A percentile compares a stretch with the other conserved stretches of the same genome.
These are phyloP conservation scores for Salix caprea DNA, from an alignment of 345 rosid species.

Conservation along the genomic window DNA sequence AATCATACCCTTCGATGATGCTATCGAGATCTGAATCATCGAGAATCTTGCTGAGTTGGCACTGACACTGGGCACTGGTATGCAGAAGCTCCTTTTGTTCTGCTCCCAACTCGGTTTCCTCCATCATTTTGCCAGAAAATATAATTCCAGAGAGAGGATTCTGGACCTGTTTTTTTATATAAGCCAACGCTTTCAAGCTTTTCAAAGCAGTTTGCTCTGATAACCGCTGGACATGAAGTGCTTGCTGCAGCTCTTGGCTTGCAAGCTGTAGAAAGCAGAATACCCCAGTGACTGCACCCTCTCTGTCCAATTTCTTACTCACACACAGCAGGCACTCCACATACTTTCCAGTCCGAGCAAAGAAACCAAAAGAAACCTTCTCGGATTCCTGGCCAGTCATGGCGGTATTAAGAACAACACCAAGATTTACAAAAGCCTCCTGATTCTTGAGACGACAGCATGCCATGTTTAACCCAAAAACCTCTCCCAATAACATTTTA, in stretches of 20 bases:
- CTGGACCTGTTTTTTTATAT: slow-evolving; percentile 71
- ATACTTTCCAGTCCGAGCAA: slow-evolving; percentile 59
- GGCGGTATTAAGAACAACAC: slow-evolving; percentile 68
- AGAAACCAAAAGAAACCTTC: slow-evolving; percentile 79
- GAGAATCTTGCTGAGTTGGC: slow-evolving; percentile 72
- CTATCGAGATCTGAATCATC: slow-evolving; percentile 80
- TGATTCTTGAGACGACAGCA: slow-evolving; percentile 81
- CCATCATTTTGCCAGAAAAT: slow-evolving; percentile 72
- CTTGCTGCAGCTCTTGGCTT: slow-evolving; percentile 87
- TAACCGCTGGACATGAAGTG: slow-evolving; percentile 76
- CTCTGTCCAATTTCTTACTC: slow-evolving; percentile 74
- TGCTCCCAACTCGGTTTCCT: slow-evolving; percentile 59
- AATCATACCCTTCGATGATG: slow-evolving; percentile 73
- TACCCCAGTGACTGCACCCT: slow-evolving; percentile 67
- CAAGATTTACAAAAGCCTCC: slow-evolving; percentile 75
- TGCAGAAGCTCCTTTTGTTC: slow-evolving; percentile 67
- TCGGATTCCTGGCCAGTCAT: slow-evolving; percentile 68
- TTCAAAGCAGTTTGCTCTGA: slow-evolving; percentile 75
- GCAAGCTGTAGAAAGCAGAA: slow-evolving; percentile 97
- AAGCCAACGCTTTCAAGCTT: slow-evolving; percentile 69
- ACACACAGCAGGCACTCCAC: slow-evolving; percentile 77
- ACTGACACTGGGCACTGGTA: slow-evolving; percentile 78
- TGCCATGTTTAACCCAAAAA: slow-evolving; percentile 65
- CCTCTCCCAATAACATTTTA: slow-evolving; percentile 85
- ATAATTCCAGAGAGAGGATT: slow-evolving; percentile 79